Conservation (phyloP, 805 yeast genomes). For the Wickerhamiella kazuoi region DNA sequence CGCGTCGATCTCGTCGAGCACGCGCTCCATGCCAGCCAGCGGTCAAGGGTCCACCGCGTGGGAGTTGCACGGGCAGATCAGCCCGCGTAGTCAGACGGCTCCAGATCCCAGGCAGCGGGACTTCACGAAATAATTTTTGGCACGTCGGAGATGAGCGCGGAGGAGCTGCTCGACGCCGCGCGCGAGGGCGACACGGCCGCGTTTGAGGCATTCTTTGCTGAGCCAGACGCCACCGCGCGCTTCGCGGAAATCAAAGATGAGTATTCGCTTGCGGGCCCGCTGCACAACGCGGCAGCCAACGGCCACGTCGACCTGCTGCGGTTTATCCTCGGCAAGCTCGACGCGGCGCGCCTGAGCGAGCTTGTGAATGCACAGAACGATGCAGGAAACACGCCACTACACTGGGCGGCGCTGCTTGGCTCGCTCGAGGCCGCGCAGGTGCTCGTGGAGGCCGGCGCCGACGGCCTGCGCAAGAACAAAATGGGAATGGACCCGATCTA, state of each 20-base stretch:
- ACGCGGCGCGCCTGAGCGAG: constrained; percentile 20
- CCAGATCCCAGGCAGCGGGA: no score
- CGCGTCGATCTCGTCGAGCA: neutral
- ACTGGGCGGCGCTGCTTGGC: constrained; percentile 92
- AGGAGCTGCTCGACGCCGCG: constrained; percentile 43
- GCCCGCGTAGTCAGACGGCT: no score
- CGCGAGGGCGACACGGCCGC: constrained; percentile 76
- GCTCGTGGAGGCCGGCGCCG: constrained; percentile 63
- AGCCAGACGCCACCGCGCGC: constrained; percentile 15
- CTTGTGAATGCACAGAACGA: constrained; percentile 42
- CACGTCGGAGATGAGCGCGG: no score
- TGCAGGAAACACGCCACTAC: constrained; percentile 84
- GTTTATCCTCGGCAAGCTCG: constrained; percentile 35
- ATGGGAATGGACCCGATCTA: constrained; percentile 69
- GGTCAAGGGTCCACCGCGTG: neutral
- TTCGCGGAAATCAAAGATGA: constrained; percentile 47
- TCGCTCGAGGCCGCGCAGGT: constrained; percentile 51
- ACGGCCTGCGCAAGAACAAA: constrained; percentile 59
- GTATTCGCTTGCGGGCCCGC: constrained; percentile 48
- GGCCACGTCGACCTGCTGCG: constrained; percentile 61
- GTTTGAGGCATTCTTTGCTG: constrained; percentile 46
- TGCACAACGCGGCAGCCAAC: constrained; percentile 93
- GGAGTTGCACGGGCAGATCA: no score
- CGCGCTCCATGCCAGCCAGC: neutral
- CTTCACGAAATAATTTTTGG: no score